These are phyloP conservation scores for Ceratobasidium sp. DNA, from an alignment of 1,284 basidiomycete species.

Conservation along the genomic window DNA sequence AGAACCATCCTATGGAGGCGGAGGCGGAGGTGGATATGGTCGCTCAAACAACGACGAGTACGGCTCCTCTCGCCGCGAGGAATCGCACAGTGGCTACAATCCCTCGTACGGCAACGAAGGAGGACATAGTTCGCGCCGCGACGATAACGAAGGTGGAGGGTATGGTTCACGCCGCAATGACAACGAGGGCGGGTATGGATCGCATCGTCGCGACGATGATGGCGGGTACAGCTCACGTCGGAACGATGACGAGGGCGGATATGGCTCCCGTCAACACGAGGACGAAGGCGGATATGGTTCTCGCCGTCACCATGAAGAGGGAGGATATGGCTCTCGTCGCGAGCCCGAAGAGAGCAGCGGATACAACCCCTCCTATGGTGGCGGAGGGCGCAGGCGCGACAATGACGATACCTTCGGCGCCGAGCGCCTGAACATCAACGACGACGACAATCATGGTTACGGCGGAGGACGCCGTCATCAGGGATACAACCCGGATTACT, in stretches of 20 bases:
- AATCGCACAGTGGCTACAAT: constrained; percentile 23
- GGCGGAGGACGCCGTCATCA: constrained; percentile 27
- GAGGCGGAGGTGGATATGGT: constrained; percentile 46
- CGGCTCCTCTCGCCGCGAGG: constrained; percentile 20
- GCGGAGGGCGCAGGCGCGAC: constrained; percentile 18
- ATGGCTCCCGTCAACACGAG: background rate
- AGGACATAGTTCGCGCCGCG: background rate
- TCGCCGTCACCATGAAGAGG: constrained; percentile 7
- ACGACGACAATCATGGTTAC: constrained; percentile 34
- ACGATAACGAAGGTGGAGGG: constrained; percentile 33
- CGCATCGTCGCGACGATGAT: constrained; percentile 5
- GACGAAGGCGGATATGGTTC: constrained; percentile 17
- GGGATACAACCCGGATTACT: constrained; percentile 27
- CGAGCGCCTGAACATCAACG: constrained; percentile 53
- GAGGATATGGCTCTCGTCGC: constrained; percentile 11
- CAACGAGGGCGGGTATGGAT: background rate
- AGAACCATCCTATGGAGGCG: constrained; percentile 41
- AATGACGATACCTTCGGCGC: constrained; percentile 56
- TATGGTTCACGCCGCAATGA: constrained; percentile 6
- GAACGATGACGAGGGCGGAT: constrained; percentile 8
- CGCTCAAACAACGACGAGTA: constrained; percentile 41
- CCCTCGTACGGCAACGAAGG: constrained; percentile 35
- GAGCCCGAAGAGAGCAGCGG: background rate
- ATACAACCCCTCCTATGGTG: background rate
- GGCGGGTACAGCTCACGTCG: background rate